Conservation (phyloP, 306 rosid genomes). For the Malus orientalis region DNA sequence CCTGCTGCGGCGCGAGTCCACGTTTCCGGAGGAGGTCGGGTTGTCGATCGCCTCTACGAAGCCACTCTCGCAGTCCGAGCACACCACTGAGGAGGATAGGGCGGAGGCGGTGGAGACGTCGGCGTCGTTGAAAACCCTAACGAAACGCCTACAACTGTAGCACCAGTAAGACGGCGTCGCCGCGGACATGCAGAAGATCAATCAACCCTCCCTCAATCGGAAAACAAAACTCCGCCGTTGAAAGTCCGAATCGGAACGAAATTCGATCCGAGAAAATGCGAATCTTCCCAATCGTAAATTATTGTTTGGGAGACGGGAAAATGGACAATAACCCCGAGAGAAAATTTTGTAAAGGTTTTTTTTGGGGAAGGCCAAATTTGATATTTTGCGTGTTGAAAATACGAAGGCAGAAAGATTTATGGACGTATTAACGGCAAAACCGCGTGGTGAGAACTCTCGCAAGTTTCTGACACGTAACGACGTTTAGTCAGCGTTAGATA, state of each 20-base stretch:
- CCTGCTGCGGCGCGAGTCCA: constrained; percentile 37
- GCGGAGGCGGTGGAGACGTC: background rate
- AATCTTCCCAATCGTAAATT: background rate
- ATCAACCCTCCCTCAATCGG: background rate
- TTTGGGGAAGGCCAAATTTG: background rate
- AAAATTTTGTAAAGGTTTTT: background rate
- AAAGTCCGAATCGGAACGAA: background rate
- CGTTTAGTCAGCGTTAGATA: constrained; percentile 4
- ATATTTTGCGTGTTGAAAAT: background rate
- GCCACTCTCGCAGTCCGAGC: constrained; percentile 61
- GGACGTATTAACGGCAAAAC: constrained; percentile 35
- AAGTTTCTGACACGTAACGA: constrained; percentile 35
- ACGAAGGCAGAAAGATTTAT: background rate
- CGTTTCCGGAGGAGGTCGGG: constrained; percentile 18
- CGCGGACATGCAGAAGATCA: constrained; percentile 15
- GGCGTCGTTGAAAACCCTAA: constrained; percentile 31
- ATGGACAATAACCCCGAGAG: background rate
- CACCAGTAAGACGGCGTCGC: constrained; percentile 64
- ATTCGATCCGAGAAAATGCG: background rate
- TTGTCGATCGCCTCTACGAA: constrained; percentile 52
- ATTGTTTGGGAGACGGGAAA: constrained; percentile 19
- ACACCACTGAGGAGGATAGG: constrained; percentile 14
- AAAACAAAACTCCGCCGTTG: background rate
- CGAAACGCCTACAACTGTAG: constrained; percentile 61
- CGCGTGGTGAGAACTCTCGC: constrained; percentile 38